Percentiles rank a stretch among this genome's conserved stretches.
phyloP scores from a whole-genome alignment of 352 stramenopile genomes.

The Phytophthora lateralis region DNA sequence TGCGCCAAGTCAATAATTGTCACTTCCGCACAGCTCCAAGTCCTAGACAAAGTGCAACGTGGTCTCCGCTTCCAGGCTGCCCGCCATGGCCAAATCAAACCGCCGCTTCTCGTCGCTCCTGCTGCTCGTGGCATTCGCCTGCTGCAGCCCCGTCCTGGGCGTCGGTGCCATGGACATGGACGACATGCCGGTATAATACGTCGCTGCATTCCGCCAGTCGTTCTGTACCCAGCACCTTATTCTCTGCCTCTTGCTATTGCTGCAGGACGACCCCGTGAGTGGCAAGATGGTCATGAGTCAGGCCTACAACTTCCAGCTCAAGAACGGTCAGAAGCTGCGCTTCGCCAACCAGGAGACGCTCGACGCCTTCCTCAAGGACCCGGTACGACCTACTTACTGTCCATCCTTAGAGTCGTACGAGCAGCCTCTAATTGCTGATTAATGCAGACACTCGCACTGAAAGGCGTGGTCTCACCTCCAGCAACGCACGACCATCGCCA shows the following conservation, averaged over 20 bases:
- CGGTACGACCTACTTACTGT: conserved; percentile 27
- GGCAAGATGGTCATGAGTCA: conserved; percentile 75
- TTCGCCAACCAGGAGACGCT: conserved; percentile 66
- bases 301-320: conserved; percentile 59
- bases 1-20: neutral
- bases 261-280: conserved; percentile 62
- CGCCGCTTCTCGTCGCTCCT: neutral
- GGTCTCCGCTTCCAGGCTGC: too few relatives aligned
- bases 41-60: neutral
- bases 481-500: conserved; percentile 7
- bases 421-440: neutral
- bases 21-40: neutral
- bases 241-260: neutral
- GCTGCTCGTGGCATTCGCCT: conserved; percentile 17
- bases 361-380: conserved; percentile 54
- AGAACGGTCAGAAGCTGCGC: conserved; percentile 67
- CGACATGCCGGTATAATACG: conserved; percentile 58
- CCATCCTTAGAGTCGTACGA: neutral
- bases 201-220: too few relatives aligned
- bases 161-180: conserved; percentile 43
- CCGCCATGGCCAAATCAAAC: conserved; percentile 9
- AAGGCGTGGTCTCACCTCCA: conserved; percentile 42
- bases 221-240: neutral
- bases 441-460: conserved; percentile 43
- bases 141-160: conserved; percentile 1